Base-by-base conservation (phyloP, 805 yeast genomes). In the Starmerella floricola region DNA sequence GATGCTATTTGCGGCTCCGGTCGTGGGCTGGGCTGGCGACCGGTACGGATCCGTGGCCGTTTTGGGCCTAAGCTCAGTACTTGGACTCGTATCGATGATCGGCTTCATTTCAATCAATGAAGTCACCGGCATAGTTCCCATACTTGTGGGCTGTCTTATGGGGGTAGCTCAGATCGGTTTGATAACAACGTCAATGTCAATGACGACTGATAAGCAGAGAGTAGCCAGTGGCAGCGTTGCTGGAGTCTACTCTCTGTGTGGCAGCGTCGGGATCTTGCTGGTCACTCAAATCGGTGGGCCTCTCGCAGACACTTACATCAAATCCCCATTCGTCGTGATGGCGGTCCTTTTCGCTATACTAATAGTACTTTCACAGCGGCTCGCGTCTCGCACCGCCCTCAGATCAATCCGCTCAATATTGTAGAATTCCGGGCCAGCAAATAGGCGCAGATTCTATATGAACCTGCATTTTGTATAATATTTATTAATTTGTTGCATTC, bases 211-310 rank as follows among this genome's bases (percentile, higher is more conserved):
- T 40, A 59, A 62, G 30, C 64, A 67, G 24, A 60, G 67, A 27
- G 61, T 59, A 18, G 62, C 67, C 43, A 71, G 73, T 37, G 86
- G 86, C n/a, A 70, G 74, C 36, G 68, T 79, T 31, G 70, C 79
- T 38, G 88, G 88, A 6, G 72, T 77, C 11, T 77, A 75, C 55
- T 71, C 79, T n/a, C 68, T 79, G 41, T 63, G 70, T 49, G 86
- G 85, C 15, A 83, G 83, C 1, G 38, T 76, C 6, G 88, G 88
- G 2, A 76, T 79, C 21, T 60, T 79, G 43, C 40, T 76, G 1
- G 61, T 78, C 23, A 70, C 77, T 28, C 73, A 72, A 52, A 28
- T 76, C 19, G 87, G 86, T 5, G 86, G 86, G 3, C 53, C 61
- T 13, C 62, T 73, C 49, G 72, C 79, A 19, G 84, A 78, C 54